Percentiles rank a stretch among this genome's conserved stretches.
Conservation (phyloP, 805 yeast genomes). For the Starmera quercuum region DNA sequence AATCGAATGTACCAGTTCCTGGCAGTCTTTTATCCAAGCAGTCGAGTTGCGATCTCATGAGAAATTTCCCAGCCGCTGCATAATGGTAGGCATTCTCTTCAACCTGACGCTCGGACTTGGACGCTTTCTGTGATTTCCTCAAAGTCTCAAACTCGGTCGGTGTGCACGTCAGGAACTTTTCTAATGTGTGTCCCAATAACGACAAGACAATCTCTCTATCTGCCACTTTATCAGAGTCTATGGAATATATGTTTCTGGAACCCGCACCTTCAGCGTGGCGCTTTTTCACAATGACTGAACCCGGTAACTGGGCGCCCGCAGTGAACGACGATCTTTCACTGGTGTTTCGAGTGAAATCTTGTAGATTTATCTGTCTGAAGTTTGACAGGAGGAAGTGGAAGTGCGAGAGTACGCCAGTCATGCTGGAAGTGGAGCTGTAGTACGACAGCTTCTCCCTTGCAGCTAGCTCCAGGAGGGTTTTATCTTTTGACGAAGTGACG, state of each 20-base stretch:
- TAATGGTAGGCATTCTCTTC: constrained; percentile 55
- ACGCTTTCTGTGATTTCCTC: constrained; percentile 5
- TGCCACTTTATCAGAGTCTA: constrained; percentile 63
- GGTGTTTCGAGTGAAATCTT: constrained; percentile 34
- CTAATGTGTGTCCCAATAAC: constrained; percentile 72
- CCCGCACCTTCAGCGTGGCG: constrained; percentile 14
- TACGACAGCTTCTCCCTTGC: constrained; percentile 26
- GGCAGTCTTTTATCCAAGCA: constrained; percentile 72
- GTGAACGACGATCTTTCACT: constrained; percentile 30
- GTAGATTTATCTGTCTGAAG: constrained; percentile 43
- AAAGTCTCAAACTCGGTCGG: constrained; percentile 41
- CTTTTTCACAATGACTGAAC: constrained; percentile 48
- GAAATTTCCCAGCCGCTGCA: constrained; percentile 55
- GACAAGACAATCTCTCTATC: constrained; percentile 65
- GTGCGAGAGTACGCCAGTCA: constrained; percentile 71
- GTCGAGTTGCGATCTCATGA: constrained; percentile 88
- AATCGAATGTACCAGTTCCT: constrained; percentile 86
- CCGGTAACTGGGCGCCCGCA: constrained; percentile 41
- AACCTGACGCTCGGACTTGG: constrained; percentile 9
- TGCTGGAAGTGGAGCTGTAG: constrained; percentile 80
- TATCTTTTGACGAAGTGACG: constrained; percentile 63
- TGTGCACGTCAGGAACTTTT: constrained; percentile 60
- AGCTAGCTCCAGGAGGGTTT: constrained; percentile 41
- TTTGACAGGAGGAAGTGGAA: constrained; percentile 67
- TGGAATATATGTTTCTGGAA: constrained; percentile 36